Percentiles rank a stretch among this genome's conserved stretches.
These are phyloP conservation scores for Ceriops zippeliana DNA, from an alignment of 345 rosid genomes.

Conservation along the genomic window DNA sequence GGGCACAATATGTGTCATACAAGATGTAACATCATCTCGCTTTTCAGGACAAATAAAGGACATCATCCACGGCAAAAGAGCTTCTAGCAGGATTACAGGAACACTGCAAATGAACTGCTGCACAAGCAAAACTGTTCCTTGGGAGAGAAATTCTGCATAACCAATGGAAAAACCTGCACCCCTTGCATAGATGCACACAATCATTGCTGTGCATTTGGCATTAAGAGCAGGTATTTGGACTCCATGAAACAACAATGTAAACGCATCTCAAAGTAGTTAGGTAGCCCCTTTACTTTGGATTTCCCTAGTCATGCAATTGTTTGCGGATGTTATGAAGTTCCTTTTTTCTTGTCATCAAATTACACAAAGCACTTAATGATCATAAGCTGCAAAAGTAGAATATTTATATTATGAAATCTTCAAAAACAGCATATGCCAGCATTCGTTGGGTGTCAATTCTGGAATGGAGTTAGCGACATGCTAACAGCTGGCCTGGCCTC, in stretches of 20 bases:
- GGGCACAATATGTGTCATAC: slow-evolving; percentile 43
- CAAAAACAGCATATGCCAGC: too few species aligned
- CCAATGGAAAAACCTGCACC: slow-evolving; percentile 65
- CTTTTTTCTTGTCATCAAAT: too few species aligned
- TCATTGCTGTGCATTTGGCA: background rate
- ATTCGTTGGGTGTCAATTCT: too few species aligned
- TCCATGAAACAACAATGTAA: background rate
- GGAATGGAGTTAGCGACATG: too few species aligned
- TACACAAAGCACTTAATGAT: too few species aligned
- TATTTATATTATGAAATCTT: too few species aligned
- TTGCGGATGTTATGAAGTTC: background rate
- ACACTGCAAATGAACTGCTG: slow-evolving; percentile 67
- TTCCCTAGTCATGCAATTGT: background rate
- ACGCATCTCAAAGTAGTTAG: background rate
- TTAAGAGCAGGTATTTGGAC: background rate
- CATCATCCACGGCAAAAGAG: slow-evolving; percentile 60
- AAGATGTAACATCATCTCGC: slow-evolving; percentile 32
- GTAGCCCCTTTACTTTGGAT: background rate
- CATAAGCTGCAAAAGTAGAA: too few species aligned
- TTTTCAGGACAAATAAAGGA: slow-evolving; percentile 46
- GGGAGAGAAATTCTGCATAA: slow-evolving; percentile 50
- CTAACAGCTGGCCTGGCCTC: too few species aligned
- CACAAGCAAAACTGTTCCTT: slow-evolving; percentile 56
- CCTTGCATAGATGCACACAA: background rate
- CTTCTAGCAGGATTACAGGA: slow-evolving; percentile 60